Evolutionary conservation across 2,329 filamentous ascomycete genomes (phyloP), one percentile per base, ranked within the genome.

Genomic region (Ceratocystis eucalypticola): DNA sequence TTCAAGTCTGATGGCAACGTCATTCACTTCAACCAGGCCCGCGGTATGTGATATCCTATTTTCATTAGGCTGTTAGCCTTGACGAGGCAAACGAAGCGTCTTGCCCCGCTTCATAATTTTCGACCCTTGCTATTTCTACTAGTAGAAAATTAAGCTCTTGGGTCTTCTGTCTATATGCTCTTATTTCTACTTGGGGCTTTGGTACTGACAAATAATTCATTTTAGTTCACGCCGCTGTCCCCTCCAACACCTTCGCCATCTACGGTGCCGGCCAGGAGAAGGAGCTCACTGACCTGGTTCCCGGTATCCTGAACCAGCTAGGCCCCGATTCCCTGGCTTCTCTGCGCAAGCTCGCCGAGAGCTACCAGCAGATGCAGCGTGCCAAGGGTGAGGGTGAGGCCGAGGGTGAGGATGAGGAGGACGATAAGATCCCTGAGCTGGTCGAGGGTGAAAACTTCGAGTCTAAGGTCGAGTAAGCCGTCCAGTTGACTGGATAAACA

Each of bases 1-100:
- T 99, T 99, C 88, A 99, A 99, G 89, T 88, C 89, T 77, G 94
- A 99, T 77, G 94, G 94, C 79, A 99, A 99, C 79, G 94, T 99
- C 79, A 97, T 99, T 76, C 94, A 99, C 86, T 99, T 99, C 78
- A 88, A 91, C 74, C 90, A 90, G 75, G 94, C 94, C 73, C 96
- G 96, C 84, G 94, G 94, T 97, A 81, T 76, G 85, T 82, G 63
- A 67, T 50, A 33, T 64, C 25, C 17, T 20, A 62, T 41, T 62
- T 55, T 37, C 65, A 44, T 41, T 44, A 46, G 41, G 22, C 25
- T 59, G 22, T 46, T n/a, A 45, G 41, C 41, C 61, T 22, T 50
- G 37, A 15, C 37, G 12, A 41, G 1, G 37, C 10, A 41, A 30
- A 66, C n/a, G 63, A 44, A 55, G 10, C 20, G 22, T 28, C 15